Conservation (phyloP, 495 filamentous ascomycete genomes). For the Pyrenopolyporus hunteri region DNA sequence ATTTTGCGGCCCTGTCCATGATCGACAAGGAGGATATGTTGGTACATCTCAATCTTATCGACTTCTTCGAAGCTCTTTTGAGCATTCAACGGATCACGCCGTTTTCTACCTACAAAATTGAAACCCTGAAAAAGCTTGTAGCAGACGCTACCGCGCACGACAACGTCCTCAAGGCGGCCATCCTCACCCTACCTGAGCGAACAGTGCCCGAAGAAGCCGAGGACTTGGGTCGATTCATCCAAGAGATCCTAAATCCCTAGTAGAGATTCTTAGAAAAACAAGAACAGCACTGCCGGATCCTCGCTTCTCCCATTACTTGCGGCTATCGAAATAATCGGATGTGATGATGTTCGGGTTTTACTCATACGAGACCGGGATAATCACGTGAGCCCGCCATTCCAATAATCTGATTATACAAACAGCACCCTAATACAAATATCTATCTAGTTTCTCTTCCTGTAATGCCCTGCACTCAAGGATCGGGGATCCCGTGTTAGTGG, state of each 20-base stretch:
- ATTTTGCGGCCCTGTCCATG: slow-evolving; percentile 78
- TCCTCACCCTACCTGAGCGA: slow-evolving; percentile 51
- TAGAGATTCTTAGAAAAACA: background rate
- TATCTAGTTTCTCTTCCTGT: too few species aligned
- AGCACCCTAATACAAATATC: too few species aligned
- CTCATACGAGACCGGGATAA: too few species aligned
- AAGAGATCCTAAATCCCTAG: slow-evolving; percentile 35
- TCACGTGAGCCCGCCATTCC: too few species aligned
- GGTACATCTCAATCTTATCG: slow-evolving; percentile 79
- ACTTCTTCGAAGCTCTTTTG: slow-evolving; percentile 74
- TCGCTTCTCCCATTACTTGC: background rate
- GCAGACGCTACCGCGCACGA: slow-evolving; percentile 49
- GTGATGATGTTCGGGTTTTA: background rate
- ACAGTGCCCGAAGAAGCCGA: slow-evolving; percentile 53
- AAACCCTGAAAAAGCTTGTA: slow-evolving; percentile 48
- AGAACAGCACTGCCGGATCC: too few species aligned
- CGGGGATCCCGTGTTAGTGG: too few species aligned
- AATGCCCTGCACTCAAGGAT: too few species aligned
- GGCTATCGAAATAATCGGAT: background rate
- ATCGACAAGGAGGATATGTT: slow-evolving; percentile 74
- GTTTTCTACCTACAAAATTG: slow-evolving; percentile 46
- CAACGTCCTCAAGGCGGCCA: slow-evolving; percentile 45
- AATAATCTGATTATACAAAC: too few species aligned
- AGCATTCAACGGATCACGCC: slow-evolving; percentile 57
- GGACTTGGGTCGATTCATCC: slow-evolving; percentile 47